Evolutionary conservation across 169 alveolate genomes (phyloP), one percentile per base, ranked within the genome.

Genomic region (Plasmodium falciparum): DNA sequence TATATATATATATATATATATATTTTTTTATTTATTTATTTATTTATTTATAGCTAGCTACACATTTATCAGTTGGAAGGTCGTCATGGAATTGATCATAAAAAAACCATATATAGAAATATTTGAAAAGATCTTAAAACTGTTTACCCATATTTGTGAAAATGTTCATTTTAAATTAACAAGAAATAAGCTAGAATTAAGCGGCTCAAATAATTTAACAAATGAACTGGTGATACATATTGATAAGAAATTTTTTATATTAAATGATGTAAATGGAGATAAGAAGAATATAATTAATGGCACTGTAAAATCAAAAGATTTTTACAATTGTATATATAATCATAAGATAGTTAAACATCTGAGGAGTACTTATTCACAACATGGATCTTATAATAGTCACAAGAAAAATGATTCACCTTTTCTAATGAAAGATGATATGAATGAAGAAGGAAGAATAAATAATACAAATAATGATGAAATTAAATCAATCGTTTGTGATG

Each of bases 21-120:
- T 71, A 13, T 66, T 9, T 9, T 4, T n/a, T 29, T 62, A 62
- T 62, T 17, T 3, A 62, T 17, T 17, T 62, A 11, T n/a, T 17
- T 62, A 62, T 71, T 17, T 49, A 20, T 13, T 15, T 12, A 15
- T 33, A 33, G 7, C 9, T 0, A 33, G 4, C 45, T 33, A 33
- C 9, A 33, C 45, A 33, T 33, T 33, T 5, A 33, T 33, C 45
- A 33, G 45, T 4, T 33, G 45, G 9, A 0, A 33, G 9, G 6
- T 5, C 65, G 78, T 39, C 29, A 83, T 83, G 91, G 91, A 83
- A 56, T 45, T 83, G 43, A 56, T 70, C 33, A 83, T 83, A 62
- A 70, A 70, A 50, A 59, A 50, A 20, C 85, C 91, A 3, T 70
- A 83, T 54, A 83, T 83, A n/a, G 91, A 69, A 83, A 73, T 71